These are phyloP conservation scores for Cryphonectria carpinicola DNA, from an alignment of 2,329 filamentous ascomycete species.

Conservation along the genomic window DNA sequence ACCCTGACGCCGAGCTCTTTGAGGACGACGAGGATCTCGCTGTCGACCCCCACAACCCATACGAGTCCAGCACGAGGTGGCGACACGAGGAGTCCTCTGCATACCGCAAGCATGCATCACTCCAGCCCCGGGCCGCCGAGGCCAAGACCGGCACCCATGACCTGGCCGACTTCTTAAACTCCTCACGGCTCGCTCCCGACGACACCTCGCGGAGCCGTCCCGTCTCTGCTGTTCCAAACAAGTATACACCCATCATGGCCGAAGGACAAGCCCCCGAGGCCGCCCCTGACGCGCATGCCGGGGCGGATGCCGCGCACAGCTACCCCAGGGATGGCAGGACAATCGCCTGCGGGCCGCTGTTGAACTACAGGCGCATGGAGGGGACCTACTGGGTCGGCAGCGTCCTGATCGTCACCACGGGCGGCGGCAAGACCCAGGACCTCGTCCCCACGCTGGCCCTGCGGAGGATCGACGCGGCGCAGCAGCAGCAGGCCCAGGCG, in stretches of 20 bases:
- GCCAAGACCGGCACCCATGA: constrained; percentile 52
- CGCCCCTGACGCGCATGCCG: constrained; percentile 14
- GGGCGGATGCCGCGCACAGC: constrained; percentile 26
- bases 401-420: constrained; percentile 79
- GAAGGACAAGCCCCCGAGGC: constrained; percentile 43
- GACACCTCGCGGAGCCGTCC: constrained; percentile 28
- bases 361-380: constrained; percentile 79
- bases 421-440: constrained; percentile 64
- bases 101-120: constrained; percentile 53
- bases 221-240: constrained; percentile 28
- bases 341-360: constrained; percentile 71
- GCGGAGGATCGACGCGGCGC: constrained; percentile 45
- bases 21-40: constrained; percentile 32
- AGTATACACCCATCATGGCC: constrained; percentile 55
- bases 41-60: constrained; percentile 51
- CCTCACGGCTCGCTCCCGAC: constrained; percentile 52
- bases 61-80: constrained; percentile 63
- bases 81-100: constrained; percentile 66
- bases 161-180: constrained; percentile 61
- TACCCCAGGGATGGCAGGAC: constrained; percentile 54
- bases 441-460: constrained; percentile 62
- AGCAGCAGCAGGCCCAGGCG: constrained; percentile 24
- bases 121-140: constrained; percentile 39
- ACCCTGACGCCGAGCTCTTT: constrained; percentile 23
- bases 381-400: constrained; percentile 78